Conservation (phyloP, 2,329 filamentous ascomycete genomes). For the Xenosphaeropsis pyriputrescens region DNA sequence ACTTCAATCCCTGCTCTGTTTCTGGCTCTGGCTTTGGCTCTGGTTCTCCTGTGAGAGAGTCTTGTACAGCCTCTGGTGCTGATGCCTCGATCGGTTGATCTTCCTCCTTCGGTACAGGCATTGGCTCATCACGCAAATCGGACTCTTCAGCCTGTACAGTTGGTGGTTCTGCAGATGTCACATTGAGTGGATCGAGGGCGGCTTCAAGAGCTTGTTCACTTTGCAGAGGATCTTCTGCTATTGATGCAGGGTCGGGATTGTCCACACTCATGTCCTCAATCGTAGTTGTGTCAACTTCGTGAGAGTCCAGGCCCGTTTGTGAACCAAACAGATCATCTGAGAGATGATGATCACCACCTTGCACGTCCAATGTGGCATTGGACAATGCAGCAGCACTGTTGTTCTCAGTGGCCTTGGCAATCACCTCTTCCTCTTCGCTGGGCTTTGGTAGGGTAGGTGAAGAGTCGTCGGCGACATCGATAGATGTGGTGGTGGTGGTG, state of each 20-base stretch:
- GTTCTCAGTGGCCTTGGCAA: neutral
- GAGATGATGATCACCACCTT: no score
- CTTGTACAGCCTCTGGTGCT: neutral
- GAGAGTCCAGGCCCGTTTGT: neutral
- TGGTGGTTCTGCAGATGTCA: conserved; percentile 13
- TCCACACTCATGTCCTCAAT: neutral
- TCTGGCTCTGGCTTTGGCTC: no score
- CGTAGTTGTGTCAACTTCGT: neutral
- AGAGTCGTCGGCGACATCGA: conserved; percentile 2
- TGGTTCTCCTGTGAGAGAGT: neutral
- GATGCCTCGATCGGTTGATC: no score
- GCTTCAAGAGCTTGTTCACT: conserved; percentile 1
- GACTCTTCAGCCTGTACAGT: conserved; percentile 16
- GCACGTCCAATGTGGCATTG: no score
- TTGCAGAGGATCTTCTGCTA: conserved; percentile 1
- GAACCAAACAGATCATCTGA: no score
- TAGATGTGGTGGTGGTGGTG: conserved; percentile 5
- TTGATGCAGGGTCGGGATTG: conserved; percentile 1
- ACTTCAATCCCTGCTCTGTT: no score
- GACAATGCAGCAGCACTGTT: no score
- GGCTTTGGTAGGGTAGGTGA: no score
- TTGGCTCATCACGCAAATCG: conserved; percentile 13
- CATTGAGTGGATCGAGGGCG: conserved; percentile 2
- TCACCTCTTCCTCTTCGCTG: no score
- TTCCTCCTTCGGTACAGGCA: conserved; percentile 3